Evolutionary conservation across 805 yeast species (phyloP).

Genomic region (Pichia manshurica): DNA sequence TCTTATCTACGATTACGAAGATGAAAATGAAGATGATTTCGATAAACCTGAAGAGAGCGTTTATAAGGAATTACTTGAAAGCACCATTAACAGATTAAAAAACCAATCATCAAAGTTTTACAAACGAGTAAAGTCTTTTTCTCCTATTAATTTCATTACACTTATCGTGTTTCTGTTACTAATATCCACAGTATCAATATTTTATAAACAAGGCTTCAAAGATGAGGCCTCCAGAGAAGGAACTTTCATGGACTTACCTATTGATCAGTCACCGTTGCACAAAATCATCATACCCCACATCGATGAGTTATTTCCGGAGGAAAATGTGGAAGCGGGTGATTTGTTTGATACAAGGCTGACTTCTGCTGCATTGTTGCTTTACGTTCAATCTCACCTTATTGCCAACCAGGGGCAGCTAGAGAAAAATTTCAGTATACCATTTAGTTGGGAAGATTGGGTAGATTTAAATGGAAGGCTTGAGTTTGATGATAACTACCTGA

Average conservation of each 20-base stretch:
- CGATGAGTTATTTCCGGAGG: slow-evolving; percentile 10
- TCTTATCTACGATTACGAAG: neutral
- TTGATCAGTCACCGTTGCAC: slow-evolving; percentile 9
- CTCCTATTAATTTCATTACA: neutral
- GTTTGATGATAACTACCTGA: slow-evolving; percentile 19
- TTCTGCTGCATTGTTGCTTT: slow-evolving; percentile 12
- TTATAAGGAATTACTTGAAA: slow-evolving; percentile 2
- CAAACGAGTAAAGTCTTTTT: neutral
- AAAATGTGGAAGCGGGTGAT: neutral
- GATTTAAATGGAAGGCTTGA: slow-evolving; percentile 21
- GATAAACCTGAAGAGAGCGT: slow-evolving; percentile 5
- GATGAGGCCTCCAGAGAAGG: neutral
- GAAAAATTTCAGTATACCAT: slow-evolving; percentile 20
- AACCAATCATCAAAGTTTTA: neutral
- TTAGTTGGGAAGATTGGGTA: slow-evolving; percentile 31
- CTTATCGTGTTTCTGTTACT: neutral
- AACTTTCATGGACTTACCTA: slow-evolving; percentile 1
- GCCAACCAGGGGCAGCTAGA: slow-evolving; percentile 6
- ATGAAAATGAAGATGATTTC: slow-evolving; percentile 2
- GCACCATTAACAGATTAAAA: neutral
- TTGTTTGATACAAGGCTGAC: slow-evolving; percentile 19
- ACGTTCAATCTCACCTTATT: slow-evolving; percentile 10
- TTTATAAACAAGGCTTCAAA: neutral
- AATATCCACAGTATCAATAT: neutral
- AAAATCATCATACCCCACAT: slow-evolving; percentile 13